Evolutionary conservation across 1,139 yeast species (phyloP), one percentile per base, ranked within the genome.

Genomic region (Hyphopichia burtonii): DNA sequence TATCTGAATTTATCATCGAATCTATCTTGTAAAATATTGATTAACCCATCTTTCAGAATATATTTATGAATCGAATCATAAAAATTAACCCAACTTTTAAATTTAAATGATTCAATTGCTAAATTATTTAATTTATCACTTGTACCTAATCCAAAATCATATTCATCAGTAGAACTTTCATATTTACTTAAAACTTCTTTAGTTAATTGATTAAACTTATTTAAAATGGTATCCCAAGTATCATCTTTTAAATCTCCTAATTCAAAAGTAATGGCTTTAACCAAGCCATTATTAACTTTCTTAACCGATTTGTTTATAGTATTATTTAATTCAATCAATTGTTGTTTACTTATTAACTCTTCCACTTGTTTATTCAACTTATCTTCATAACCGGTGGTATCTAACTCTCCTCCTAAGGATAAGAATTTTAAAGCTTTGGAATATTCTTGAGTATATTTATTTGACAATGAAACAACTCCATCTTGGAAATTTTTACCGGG

Each of bases 1-100:
- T 86, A 93, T 52, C 94, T 75, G 67, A 93, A 93, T 42, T 68
- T 70, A 45, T 83, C 88, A 54, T 91, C 98, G 65, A 93, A 93
- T 47, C 78, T 68, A 41, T 82, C 87, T 59, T 83, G 80, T 54
- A 86, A 59, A 22, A 83, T 69, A 38, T 69, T 68, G 2, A 82
- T 69, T 17, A 82, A 70, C 16, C 72, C 77, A 39, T 83, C 89
- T 47, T 78, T 84, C 16, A 77, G 75, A 40, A 85, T 61, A 44
- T 73, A 75, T 44, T 83, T 86, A 49, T 76, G 83, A 38, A 85
- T 70, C 16, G 79, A 67, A 3, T 71, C 73, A 47, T 82, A 76
- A 48, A 90, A 78, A 25, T 71, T 65, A 31, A 67, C 58, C 97
- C 98, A 91, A 1, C 88, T 76, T 38, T 70, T 66, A 49, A 70